Evolutionary conservation across 306 rosid species (phyloP), one percentile per base, ranked within the genome.

Genomic region (Sesbania bispinosa): DNA sequence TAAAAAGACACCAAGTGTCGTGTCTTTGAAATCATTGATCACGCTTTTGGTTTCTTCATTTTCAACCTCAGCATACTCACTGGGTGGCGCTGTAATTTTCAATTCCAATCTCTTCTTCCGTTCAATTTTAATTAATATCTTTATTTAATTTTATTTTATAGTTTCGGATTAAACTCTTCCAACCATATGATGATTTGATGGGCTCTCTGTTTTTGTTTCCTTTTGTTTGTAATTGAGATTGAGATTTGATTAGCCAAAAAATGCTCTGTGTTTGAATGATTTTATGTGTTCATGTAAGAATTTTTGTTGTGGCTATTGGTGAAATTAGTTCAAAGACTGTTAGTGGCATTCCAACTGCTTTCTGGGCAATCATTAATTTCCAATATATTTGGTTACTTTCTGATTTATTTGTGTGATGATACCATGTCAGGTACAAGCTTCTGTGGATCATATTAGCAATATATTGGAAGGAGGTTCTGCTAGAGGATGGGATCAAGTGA

Each of bases 401-500:
- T 52, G 24, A 63, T 16, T 29, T 62, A 35, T 42, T 51, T 70
- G 39, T 62, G 61, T 62, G 61, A 59, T 62, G 61, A 59, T 42
- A 29, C 45, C 24, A 65, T 74, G 47, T 11, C 66, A 46, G 63
- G 53, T 21, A 55, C 21, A 68, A 55, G 70, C 38, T 39, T 52
- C 51, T 41, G 55, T 33, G 11, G 67, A 21, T 68, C 29, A 19
- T 69, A 24, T 42, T 41, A 16, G 18, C 15, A 24, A 39, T 30
- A 46, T 46, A 50, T 43, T 67, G 38, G 36, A 4, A 39, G n/a
- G 3, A 54, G 67, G 71, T 77, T 10, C 67, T 61, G 76, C 59
- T 72, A 35, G 71, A 67, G 78, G 41, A 94, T 94, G 99, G 90
- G 55, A 26, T 77, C 97, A 23, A 82, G 73, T 52, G 27, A 67